Evolutionary conservation across 2,329 filamentous ascomycete species (phyloP), one percentile per base, ranked within the genome.

Genomic region (Colletotrichum orchidophilum): DNA sequence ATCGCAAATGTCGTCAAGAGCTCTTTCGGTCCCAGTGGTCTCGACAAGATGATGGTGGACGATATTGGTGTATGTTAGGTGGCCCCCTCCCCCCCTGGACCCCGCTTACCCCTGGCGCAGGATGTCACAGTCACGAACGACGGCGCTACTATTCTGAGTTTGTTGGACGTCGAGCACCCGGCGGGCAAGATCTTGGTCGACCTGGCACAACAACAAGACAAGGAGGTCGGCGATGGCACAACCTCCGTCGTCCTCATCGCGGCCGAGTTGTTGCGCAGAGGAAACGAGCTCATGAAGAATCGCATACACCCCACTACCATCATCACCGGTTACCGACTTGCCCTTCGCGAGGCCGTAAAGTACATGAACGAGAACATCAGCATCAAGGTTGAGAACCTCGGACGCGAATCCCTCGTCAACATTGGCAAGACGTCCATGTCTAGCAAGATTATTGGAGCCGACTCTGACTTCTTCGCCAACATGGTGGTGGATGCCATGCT

Each of bases 1-100:
- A 98, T 99, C 79, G 93, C 96, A 78, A 99, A 98, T 91, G 95
- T 99, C 71, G 95, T 99, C 83, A 98, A 97, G 87, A 97, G 94
- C 83, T 99, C 96, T 18, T 99, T 99, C 81, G 96, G 96, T 66
- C 96, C 96, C 62, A 97, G 94, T 73, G 96, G 96, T 59, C 89
- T 99, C 75, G 96, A 99, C 83, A 99, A 99, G 90, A 99, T 99
- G 96, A 98, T 99, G 96, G 96, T 99, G 78, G 96, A 99, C 85
- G 96, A 99, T 81, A 98, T 99, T 82, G 96, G 96, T 80, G 93
- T 94, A 90, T 77, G 91, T 78, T 69, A 67, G 52, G 21, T 68
- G 73, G 60, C 63, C 68, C 68, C 59, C 52, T 63, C 67, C 57
- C 65, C 73, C 69, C 63, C 52, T 69, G 71, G 73, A 74, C 66